Conservation (phyloP, 306 rosid species). For the Citrullus mucosospermus region DNA sequence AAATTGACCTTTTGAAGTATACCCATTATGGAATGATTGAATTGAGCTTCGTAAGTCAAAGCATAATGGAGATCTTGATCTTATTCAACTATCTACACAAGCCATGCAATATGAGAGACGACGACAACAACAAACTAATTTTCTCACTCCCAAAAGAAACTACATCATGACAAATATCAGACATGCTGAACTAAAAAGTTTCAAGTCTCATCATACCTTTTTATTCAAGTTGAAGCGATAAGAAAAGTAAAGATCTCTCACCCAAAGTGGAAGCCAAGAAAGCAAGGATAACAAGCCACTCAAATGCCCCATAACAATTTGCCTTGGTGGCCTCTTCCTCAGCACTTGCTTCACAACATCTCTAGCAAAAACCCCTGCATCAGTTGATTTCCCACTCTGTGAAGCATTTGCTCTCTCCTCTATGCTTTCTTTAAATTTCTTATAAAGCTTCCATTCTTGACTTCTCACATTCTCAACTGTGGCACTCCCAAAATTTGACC, state of each 20-base stretch:
- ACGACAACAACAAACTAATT: neutral
- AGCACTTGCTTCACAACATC: conserved; percentile 48
- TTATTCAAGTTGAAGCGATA: conserved; percentile 41
- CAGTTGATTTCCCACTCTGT: conserved; percentile 49
- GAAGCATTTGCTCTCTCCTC: conserved; percentile 66
- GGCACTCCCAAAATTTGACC: conserved; percentile 53
- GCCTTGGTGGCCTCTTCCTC: conserved; percentile 42
- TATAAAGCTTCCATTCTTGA: conserved; percentile 55
- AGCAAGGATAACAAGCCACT: conserved; percentile 49
- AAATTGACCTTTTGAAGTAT: neutral
- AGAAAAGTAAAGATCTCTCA: conserved; percentile 50
- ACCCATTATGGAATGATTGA: neutral
- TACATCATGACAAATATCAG: too few species aligned
- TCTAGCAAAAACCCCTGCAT: conserved; percentile 49
- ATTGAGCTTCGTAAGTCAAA: neutral
- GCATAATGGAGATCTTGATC: neutral
- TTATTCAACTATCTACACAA: neutral
- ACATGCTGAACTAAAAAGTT: neutral
- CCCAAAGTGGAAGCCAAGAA: conserved; percentile 68
- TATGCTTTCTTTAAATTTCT: conserved; percentile 41
- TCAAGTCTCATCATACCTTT: neutral
- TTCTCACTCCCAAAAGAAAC: neutral
- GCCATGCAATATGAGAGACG: neutral
- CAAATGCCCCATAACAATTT: conserved; percentile 66
- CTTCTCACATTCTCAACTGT: conserved; percentile 24